Evolutionary conservation across 768 basidiomycete species (phyloP).

Genomic region (Guyanaporus albipodus): DNA sequence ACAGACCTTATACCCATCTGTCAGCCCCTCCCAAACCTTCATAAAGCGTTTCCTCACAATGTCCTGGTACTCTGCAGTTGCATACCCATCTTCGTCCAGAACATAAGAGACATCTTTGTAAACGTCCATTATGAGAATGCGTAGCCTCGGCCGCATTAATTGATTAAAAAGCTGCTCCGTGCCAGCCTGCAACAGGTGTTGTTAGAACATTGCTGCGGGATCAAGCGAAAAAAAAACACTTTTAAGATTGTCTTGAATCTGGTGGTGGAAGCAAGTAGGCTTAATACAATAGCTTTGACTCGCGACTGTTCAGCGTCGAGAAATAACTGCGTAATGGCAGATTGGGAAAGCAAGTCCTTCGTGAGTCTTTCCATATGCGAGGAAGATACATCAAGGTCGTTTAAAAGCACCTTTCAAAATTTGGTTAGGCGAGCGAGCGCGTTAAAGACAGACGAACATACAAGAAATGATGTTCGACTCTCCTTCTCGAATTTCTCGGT

Average conservation of each 20-base stretch:
- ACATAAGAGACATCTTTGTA: conserved; percentile 89
- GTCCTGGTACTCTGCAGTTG: conserved; percentile 81
- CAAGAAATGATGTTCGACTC: conserved; percentile 75
- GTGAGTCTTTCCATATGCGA: conserved; percentile 84
- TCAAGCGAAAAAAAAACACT: conserved; percentile 41
- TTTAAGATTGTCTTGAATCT: conserved; percentile 73
- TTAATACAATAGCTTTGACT: conserved; percentile 46
- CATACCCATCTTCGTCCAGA: conserved; percentile 85
- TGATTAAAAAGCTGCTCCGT: conserved; percentile 96
- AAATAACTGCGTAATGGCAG: conserved; percentile 64
- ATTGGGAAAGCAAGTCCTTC: conserved; percentile 55
- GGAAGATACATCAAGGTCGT: conserved; percentile 91
- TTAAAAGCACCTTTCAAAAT: conserved; percentile 67
- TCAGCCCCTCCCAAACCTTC: conserved; percentile 79
- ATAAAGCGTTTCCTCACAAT: conserved; percentile 85
- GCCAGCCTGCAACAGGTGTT: conserved; percentile 56
- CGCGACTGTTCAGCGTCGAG: conserved; percentile 48
- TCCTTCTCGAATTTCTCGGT: conserved; percentile 81
- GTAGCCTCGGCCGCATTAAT: conserved; percentile 79
- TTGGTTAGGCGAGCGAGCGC: background rate
- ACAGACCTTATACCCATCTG: conserved; percentile 82
- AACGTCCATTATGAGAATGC: conserved; percentile 79
- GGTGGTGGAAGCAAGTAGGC: conserved; percentile 49
- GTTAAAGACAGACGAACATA: conserved; percentile 37
- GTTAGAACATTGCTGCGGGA: conserved; percentile 2